Conservation (phyloP, 176 grass and related monocot species). For the Cenchrus fungigraminus region DNA sequence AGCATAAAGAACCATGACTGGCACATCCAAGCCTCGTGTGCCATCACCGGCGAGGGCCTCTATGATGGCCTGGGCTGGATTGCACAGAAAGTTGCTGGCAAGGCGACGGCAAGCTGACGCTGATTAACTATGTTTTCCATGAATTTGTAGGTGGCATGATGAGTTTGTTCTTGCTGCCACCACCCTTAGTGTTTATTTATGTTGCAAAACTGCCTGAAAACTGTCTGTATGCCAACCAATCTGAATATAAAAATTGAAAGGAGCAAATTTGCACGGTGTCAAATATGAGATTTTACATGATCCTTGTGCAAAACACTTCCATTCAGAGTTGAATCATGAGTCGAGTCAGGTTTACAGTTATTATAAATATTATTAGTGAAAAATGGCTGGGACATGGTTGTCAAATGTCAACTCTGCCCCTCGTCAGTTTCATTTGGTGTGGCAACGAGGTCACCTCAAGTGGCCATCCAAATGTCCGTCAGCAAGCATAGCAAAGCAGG, state of each 20-base stretch:
- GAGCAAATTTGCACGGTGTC: conserved; percentile 13
- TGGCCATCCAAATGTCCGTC: neutral
- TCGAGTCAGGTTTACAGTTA: neutral
- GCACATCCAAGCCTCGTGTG: conserved; percentile 94
- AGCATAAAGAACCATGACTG: conserved; percentile 95
- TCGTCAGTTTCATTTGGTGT: neutral
- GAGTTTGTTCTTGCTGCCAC: conserved; percentile 44
- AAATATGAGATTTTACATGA: neutral
- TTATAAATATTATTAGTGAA: neutral
- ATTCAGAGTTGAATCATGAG: neutral
- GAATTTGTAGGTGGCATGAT: conserved; percentile 35
- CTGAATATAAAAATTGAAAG: conserved; percentile 46
- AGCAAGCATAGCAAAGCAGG: neutral
- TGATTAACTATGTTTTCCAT: neutral
- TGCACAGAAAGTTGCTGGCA: conserved; percentile 78
- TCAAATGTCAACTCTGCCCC: conserved; percentile 8
- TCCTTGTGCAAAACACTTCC: too few relatives aligned
- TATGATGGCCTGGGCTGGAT: conserved; percentile 94
- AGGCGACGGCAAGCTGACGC: conserved; percentile 48
- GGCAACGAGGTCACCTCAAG: neutral
- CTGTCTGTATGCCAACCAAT: conserved; percentile 25
- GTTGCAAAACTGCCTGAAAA: conserved; percentile 35
- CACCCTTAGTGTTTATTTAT: conserved; percentile 31
- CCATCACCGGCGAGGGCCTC: conserved; percentile 80
- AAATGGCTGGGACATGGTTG: neutral